These are phyloP conservation scores for Quercus dentata DNA, from an alignment of 306 rosid species.

Conservation along the genomic window DNA sequence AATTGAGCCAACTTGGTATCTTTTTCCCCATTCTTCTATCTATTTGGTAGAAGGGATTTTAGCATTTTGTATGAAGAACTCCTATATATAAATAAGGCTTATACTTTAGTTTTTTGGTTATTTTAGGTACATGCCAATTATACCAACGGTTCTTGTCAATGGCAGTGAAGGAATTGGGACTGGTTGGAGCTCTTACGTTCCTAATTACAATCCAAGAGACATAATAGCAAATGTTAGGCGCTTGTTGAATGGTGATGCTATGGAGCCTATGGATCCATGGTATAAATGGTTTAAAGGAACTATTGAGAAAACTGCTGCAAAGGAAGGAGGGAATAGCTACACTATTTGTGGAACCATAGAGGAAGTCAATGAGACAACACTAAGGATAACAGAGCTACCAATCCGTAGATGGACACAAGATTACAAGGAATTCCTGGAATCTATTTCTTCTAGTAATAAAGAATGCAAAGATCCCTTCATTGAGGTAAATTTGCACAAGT, in stretches of 20 bases:
- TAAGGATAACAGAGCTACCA: constrained; percentile 76
- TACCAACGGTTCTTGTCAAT: constrained; percentile 87
- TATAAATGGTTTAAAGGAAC: constrained; percentile 76
- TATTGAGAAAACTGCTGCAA: constrained; percentile 61
- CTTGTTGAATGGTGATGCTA: constrained; percentile 48
- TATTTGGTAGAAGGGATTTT: neutral
- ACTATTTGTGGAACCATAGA: constrained; percentile 53
- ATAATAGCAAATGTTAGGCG: constrained; percentile 72
- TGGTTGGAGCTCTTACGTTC: constrained; percentile 90
- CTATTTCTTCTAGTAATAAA: constrained; percentile 65
- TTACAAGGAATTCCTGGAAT: constrained; percentile 80
- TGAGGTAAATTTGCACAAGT: constrained; percentile 40
- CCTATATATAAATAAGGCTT: neutral
- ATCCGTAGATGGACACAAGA: constrained; percentile 94
- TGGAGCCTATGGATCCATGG: constrained; percentile 98
- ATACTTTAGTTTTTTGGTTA: neutral
- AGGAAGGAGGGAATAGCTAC: constrained; percentile 56
- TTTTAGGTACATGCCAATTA: constrained; percentile 78
- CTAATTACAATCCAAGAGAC: constrained; percentile 91
- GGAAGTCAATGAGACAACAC: constrained; percentile 57
- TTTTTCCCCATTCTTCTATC: neutral
- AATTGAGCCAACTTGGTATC: constrained; percentile 86
- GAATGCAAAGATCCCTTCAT: constrained; percentile 74
- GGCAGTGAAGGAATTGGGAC: constrained; percentile 98
- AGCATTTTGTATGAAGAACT: neutral